A percentile compares a stretch with the other conserved stretches of the same genome.
These are phyloP conservation scores for Podila minutissima DNA, from an alignment of 192 early-diverging fungal genomes.

Conservation along the genomic window DNA sequence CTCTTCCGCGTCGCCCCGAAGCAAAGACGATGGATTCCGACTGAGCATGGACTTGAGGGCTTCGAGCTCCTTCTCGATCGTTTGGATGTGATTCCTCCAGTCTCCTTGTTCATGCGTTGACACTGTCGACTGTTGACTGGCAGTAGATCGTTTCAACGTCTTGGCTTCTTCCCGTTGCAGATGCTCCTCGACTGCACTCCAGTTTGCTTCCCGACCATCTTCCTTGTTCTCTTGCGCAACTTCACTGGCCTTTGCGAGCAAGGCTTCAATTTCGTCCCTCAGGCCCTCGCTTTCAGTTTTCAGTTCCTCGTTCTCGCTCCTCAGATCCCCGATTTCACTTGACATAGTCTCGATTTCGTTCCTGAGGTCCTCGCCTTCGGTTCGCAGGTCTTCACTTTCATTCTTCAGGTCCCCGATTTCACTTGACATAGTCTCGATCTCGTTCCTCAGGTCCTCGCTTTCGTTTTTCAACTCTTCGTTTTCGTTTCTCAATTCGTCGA, in stretches of 20 bases:
- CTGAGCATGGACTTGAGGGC: constrained; percentile 19
- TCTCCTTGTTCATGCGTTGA: background rate
- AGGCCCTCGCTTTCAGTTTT: background rate
- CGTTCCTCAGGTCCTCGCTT: no score
- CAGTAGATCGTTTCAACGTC: background rate
- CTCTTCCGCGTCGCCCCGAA: constrained; percentile 19
- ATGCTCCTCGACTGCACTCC: constrained; percentile 15
- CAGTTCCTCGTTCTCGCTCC: background rate
- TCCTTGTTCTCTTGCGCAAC: background rate
- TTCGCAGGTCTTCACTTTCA: no score
- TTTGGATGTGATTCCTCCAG: constrained; percentile 23
- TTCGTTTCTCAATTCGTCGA: no score
- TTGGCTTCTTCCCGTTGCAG: background rate
- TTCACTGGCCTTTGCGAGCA: background rate
- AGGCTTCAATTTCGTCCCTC: background rate
- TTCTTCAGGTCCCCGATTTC: background rate
- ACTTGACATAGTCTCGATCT: background rate
- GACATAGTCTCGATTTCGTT: background rate
- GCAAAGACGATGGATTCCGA: background rate
- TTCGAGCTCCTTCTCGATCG: constrained; percentile 27
- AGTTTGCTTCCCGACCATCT: constrained; percentile 10
- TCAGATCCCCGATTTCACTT: background rate
- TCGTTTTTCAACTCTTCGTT: no score
- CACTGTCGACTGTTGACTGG: background rate
- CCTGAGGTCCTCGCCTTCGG: no score